Evolutionary conservation across 1,284 basidiomycete species (phyloP).

Genomic region (Apiotrichum siamense): DNA sequence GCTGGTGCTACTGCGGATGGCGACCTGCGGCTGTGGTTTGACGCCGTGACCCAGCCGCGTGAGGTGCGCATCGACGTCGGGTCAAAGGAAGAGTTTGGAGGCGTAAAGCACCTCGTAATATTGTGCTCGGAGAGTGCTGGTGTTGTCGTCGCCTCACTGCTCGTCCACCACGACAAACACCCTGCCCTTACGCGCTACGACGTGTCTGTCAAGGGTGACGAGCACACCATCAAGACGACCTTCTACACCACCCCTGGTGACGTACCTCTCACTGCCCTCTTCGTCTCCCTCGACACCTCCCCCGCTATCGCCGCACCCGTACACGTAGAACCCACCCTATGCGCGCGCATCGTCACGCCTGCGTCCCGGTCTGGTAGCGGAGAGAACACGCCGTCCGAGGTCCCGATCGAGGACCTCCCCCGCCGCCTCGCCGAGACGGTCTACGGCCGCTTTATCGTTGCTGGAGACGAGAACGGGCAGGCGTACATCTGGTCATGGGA

Average conservation of each 20-base stretch:
- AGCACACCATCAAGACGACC: constrained; percentile 8
- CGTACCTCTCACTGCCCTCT: constrained; percentile 15
- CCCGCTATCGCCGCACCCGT: constrained; percentile 17
- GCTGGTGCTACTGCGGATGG: constrained; percentile 38
- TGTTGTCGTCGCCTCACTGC: constrained; percentile 17
- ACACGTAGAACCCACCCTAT: constrained; percentile 8
- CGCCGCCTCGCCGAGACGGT: constrained; percentile 4
- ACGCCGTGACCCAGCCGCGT: constrained; percentile 1
- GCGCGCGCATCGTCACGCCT: constrained; percentile 15
- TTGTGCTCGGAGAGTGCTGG: not conserved
- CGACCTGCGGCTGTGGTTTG: constrained; percentile 36
- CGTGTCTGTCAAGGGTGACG: constrained; percentile 10
- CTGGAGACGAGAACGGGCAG: constrained; percentile 32
- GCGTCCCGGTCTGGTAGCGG: not conserved
- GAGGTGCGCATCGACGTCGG: constrained; percentile 36
- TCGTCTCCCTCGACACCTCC: constrained; percentile 17
- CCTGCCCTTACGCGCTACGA: constrained; percentile 27
- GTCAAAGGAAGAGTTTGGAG: constrained; percentile 21
- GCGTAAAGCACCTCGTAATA: constrained; percentile 24
- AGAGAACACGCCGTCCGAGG: constrained; percentile 7
- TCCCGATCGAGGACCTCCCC: constrained; percentile 3
- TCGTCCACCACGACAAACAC: constrained; percentile 30
- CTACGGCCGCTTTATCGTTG: constrained; percentile 33
- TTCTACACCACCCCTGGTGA: constrained; percentile 17
- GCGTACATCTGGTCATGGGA: constrained; percentile 42